A percentile compares a stretch with the other conserved stretches of the same genome.
Evolutionary conservation across 306 rosid species (phyloP).

Genomic region (Cucurbita argyrosperma): DNA sequence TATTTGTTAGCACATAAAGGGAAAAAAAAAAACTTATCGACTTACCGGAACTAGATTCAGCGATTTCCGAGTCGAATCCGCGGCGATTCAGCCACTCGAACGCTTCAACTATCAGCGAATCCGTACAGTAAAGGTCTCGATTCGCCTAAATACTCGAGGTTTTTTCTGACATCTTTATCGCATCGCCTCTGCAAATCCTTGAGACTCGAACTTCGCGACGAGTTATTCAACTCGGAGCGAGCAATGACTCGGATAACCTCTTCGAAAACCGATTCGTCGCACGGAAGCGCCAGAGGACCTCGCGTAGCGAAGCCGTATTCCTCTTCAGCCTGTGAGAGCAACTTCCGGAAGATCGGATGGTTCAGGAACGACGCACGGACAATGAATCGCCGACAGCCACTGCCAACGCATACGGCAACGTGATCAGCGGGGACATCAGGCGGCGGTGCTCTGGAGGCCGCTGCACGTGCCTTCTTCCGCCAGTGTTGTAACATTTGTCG

Average conservation of each 20-base stretch:
- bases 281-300: conserved; percentile 71
- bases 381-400: conserved; percentile 39
- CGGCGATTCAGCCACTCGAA: background rate
- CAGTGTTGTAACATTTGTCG: conserved; percentile 77
- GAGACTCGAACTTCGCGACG: conserved; percentile 12
- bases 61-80: background rate
- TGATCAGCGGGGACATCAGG: conserved; percentile 79
- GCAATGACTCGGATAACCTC: conserved; percentile 42
- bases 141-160: conserved; percentile 27
- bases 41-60: background rate
- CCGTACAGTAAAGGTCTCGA: conserved; percentile 57
- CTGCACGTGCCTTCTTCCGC: conserved; percentile 37
- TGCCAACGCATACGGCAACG: conserved; percentile 77
- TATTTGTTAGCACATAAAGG: background rate
- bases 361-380: conserved; percentile 60
- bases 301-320: conserved; percentile 71
- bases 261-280: conserved; percentile 62
- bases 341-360: conserved; percentile 72
- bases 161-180: conserved; percentile 33
- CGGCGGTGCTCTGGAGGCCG: conserved; percentile 13
- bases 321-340: conserved; percentile 60
- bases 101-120: conserved; percentile 13
- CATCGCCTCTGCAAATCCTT: conserved; percentile 39
- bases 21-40: background rate
- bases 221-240: conserved; percentile 26